Base-by-base conservation (phyloP, 2,329 filamentous ascomycete species). In the Ophiostoma himal-ulmi region DNA sequence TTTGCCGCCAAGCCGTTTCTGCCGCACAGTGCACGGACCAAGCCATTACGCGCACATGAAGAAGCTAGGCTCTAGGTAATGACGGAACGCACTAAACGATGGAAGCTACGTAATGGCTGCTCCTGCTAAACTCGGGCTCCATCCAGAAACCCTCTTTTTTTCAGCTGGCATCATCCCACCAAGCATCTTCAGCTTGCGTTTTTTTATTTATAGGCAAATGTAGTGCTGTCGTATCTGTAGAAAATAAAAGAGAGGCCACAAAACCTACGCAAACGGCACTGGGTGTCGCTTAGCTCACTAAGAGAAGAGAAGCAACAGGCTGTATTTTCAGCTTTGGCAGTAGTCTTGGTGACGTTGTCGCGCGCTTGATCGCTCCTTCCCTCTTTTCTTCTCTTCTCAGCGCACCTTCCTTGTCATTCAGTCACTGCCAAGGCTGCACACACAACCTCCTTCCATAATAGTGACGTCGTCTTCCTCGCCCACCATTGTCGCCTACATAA, bases 141-240 rank as follows among this genome's bases (percentile, higher is more conserved):
- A 48, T 48, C 11, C 13, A 67, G 39, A 13, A 48, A 39, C 39
- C 26, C 64, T 54, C 30, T 37, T 52, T 70, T 68, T 70, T 68
- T 68, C 70, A 71, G 70, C 70, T 69, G 64, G 48, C 41, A 52
- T 70, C 41, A 60, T 71, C 68, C 52, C 70, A 69, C 62, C 37
- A 39, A 48, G 44, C 44, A 20, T 48, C 17, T 48, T 48, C 44
- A 48, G 54, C 54, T 60, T 17, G n/a, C 14, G 8, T 60, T 60
- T 60, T 30, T 30, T 30, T n/a, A n/a, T 60, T 30, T 60, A 62
- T 17, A 62, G 10, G 30, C 26, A 62, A 17, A n/a, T 48, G 44
- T 20, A 48, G 44, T 48, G 44, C 44, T 48, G n/a, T 26, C 14
- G 44, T 48, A 57, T 22, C 52, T 57, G n/a, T 54, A 54, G 52